These are phyloP conservation scores for Albugo candida DNA, from an alignment of 352 stramenopile species.

Conservation along the genomic window DNA sequence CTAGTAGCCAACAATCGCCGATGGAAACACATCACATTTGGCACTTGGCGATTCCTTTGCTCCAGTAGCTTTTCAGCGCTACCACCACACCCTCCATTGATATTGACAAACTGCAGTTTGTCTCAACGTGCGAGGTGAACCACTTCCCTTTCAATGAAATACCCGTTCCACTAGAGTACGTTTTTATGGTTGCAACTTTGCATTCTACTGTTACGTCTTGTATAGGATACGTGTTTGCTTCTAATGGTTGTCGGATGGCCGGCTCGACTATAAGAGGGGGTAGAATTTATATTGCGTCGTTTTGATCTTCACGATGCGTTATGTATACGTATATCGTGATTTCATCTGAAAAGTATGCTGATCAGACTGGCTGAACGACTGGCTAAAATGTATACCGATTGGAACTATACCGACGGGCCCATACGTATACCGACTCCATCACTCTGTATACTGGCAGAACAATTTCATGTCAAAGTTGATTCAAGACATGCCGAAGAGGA, in stretches of 20 bases:
- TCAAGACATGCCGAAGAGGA: constrained; percentile 11
- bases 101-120: constrained; percentile 10
- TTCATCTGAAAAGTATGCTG: constrained; percentile 42
- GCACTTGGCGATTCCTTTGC: too few species aligned
- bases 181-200: neutral
- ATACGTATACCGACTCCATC: neutral
- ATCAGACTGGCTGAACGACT: constrained; percentile 21
- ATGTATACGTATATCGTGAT: constrained; percentile 2
- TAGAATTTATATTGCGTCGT: constrained; percentile 36
- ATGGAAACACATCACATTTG: too few species aligned
- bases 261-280: constrained; percentile 23
- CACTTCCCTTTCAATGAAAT: neutral
- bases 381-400: constrained; percentile 1
- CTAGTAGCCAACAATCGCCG: too few species aligned
- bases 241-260: constrained; percentile 53
- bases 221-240: constrained; percentile 37
- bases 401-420: neutral
- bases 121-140: constrained; percentile 14
- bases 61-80: too few species aligned
- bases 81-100: constrained; percentile 1
- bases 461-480: constrained; percentile 6
- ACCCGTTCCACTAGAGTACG: constrained; percentile 15
- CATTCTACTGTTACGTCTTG: neutral
- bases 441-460: neutral
- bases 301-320: constrained; percentile 70